Base-by-base conservation (phyloP, 768 basidiomycete genomes). In the Leccinum incarnatum region DNA sequence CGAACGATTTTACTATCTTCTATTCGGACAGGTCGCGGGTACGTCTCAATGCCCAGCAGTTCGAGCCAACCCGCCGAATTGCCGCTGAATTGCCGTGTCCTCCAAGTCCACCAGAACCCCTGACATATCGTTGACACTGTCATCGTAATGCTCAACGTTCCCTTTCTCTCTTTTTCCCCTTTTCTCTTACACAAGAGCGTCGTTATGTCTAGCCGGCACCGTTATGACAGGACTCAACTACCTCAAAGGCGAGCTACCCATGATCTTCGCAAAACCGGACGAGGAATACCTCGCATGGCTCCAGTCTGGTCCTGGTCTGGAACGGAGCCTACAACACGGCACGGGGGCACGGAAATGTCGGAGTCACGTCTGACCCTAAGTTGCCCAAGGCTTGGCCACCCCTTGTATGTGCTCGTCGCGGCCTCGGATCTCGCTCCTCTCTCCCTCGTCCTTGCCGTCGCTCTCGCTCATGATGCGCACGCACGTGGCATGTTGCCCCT, bases 201-300 rank as follows among this genome's bases (percentile, higher is more conserved):
- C 91, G 3, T 86, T 87, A 30, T 94, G 92, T 71, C 66, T 79
- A 7, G 76, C 84, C 17, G 87, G 89, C 59, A 94, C 93, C 8
- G 76, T 90, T 4, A 71, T 97, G n/a, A 77, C 78, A n/a, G 94
- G 93, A 3, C 68, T 91, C 6, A 87, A 89, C 66, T 93, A 91
- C 67, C 78, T 93, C 55, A 96, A 96, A 72, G 87, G 83, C 53
- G 89, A 95, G 67, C 75, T 82, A 0, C 86, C 91, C 7, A 84
- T 95, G 30, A 30, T 30, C 0, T 70, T 91, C 23, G 91, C 95
- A 2, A 74, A 81, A 11, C 77, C 89, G 0, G 94, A 97, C 72
- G 87, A 90, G 47, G 85, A 87, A 64, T 96, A 97, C 70, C 95
- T 94, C 3, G 72, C 82, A 7, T 97, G 95, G 95, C 72, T 96